Evolutionary conservation across 1,139 yeast genomes (phyloP).

Genomic region (Yamadazyma aaseri): DNA sequence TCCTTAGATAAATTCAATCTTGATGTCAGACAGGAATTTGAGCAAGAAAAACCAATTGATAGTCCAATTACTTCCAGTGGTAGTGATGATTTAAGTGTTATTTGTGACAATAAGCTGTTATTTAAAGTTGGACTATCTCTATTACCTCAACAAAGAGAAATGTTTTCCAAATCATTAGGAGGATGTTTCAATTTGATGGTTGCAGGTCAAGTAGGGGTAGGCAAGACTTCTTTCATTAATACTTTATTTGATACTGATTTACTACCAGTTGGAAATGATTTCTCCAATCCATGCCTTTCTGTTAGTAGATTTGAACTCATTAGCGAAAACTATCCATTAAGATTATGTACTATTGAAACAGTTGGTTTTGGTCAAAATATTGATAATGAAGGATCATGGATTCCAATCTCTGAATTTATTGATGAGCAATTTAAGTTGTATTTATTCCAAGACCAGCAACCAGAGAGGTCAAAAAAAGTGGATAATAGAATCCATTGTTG

Average conservation of each 20-base stretch:
- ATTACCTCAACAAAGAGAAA: slow-evolving; percentile 29
- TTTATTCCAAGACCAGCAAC: slow-evolving; percentile 72
- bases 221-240: slow-evolving; percentile 81
- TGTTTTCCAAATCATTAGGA: slow-evolving; percentile 25
- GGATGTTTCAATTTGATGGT: slow-evolving; percentile 61
- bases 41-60: not conserved
- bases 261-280: slow-evolving; percentile 18
- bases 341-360: slow-evolving; percentile 44
- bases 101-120: too few relatives aligned
- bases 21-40: slow-evolving; percentile 1
- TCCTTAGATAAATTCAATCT: not conserved
- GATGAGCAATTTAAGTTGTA: slow-evolving; percentile 59
- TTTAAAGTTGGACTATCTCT: slow-evolving; percentile 20
- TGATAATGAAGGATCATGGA: slow-evolving; percentile 55
- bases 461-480: slow-evolving; percentile 44
- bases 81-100: not conserved
- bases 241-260: slow-evolving; percentile 33
- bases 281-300: slow-evolving; percentile 25
- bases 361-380: slow-evolving; percentile 33
- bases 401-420: slow-evolving; percentile 54
- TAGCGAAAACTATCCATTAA: slow-evolving; percentile 52
- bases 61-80: not conserved
- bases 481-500: slow-evolving; percentile 78
- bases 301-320: slow-evolving; percentile 40
- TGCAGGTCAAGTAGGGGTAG: slow-evolving; percentile 75